These are phyloP conservation scores for Leccinum rimulosum DNA, from an alignment of 768 basidiomycete genomes.

Conservation along the genomic window DNA sequence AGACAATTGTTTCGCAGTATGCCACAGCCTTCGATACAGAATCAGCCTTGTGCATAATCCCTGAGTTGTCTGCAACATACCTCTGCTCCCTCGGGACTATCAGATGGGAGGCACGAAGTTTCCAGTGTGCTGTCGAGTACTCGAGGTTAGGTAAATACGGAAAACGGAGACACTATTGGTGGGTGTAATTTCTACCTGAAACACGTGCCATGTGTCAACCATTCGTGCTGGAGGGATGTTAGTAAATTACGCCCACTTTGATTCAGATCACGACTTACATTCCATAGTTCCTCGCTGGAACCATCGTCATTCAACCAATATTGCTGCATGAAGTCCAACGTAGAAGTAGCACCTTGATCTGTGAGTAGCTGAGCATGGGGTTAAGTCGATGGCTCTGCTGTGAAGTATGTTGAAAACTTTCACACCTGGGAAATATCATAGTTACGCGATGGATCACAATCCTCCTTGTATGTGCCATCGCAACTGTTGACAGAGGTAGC, in stretches of 20 bases:
- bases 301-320: conserved; percentile 65
- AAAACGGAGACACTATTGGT: not conserved
- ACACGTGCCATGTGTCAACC: conserved; percentile 65
- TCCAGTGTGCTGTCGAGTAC: conserved; percentile 51
- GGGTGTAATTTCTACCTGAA: conserved; percentile 24
- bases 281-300: conserved; percentile 64
- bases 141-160: not conserved
- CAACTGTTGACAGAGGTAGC: conserved; percentile 41
- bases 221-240: conserved; percentile 54
- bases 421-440: conserved; percentile 45
- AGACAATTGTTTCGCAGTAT: conserved; percentile 60
- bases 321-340: conserved; percentile 57
- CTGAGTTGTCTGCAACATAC: conserved; percentile 31
- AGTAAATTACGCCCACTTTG: not conserved
- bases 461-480: conserved; percentile 40
- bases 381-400: not conserved
- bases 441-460: conserved; percentile 41
- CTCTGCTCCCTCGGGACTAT: conserved; percentile 60
- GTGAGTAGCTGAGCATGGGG: conserved; percentile 45
- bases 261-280: conserved; percentile 38
- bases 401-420: not conserved
- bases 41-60: not conserved
- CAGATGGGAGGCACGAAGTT: conserved; percentile 55
- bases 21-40: conserved; percentile 52
- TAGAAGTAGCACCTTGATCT: conserved; percentile 55